phyloP scores from a whole-genome alignment of 129 eudicot genomes.

The Artemisia argyi region DNA sequence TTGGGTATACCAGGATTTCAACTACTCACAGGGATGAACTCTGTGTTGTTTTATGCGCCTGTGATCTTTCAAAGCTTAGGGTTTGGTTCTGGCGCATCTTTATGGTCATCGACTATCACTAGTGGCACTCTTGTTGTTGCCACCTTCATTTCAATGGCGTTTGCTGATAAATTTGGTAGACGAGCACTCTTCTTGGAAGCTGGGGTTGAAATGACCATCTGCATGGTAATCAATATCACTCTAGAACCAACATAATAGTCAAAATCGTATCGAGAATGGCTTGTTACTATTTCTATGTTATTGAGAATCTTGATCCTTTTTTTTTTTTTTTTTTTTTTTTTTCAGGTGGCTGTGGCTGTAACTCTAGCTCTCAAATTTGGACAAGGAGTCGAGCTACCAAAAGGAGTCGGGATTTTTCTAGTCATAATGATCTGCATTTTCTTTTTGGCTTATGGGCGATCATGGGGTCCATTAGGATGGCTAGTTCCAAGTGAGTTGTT shows the following conservation, averaged over 20 bases:
- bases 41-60: constrained; percentile 88
- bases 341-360: constrained; percentile 77
- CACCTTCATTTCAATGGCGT: constrained; percentile 78
- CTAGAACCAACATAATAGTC: too few relatives aligned
- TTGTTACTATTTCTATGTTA: neutral
- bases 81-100: constrained; percentile 62
- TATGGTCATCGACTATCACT: constrained; percentile 74
- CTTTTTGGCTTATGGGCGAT: constrained; percentile 82
- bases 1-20: constrained; percentile 89
- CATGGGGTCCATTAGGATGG: constrained; percentile 99
- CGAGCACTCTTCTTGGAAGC: constrained; percentile 84
- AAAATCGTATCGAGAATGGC: too few relatives aligned
- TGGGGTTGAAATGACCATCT: constrained; percentile 68
- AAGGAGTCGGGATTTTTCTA: constrained; percentile 62
- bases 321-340: constrained; percentile 17
- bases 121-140: constrained; percentile 76
- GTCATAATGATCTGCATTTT: constrained; percentile 68
- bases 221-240: constrained; percentile 51
- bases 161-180: constrained; percentile 85
- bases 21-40: constrained; percentile 84
- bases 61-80: constrained; percentile 93
- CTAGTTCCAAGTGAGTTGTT: constrained; percentile 91
- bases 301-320: constrained; percentile 1
- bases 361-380: constrained; percentile 81
- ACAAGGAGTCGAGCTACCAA: constrained; percentile 57